Evolutionary conservation across 106 monocot genomes (phyloP).

Genomic region (Apostasia shenzhenica): DNA sequence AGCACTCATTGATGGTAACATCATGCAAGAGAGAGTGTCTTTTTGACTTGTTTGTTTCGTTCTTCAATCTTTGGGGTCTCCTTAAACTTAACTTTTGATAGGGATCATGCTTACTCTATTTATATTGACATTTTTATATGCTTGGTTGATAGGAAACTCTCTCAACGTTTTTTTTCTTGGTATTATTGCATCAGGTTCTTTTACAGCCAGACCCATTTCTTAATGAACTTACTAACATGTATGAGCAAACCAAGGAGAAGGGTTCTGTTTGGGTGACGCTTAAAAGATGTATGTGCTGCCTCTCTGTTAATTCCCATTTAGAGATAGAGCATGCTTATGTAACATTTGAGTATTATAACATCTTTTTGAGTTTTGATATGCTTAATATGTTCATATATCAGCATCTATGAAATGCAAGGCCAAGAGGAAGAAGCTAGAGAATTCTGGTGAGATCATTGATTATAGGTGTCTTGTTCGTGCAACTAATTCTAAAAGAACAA

Average conservation of each 20-base stretch:
- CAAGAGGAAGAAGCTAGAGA: conserved; percentile 41
- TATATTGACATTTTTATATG: too few relatives aligned
- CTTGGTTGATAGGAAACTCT: too few relatives aligned
- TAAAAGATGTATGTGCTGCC: conserved; percentile 55
- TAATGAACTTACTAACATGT: conserved; percentile 86
- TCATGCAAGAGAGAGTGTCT: too few relatives aligned
- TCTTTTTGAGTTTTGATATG: neutral
- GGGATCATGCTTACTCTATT: too few relatives aligned
- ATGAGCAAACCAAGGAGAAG: conserved; percentile 61
- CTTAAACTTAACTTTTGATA: too few relatives aligned
- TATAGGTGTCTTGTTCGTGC: conserved; percentile 87
- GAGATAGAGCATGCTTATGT: neutral
- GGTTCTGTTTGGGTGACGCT: conserved; percentile 96
- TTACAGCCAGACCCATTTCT: conserved; percentile 83
- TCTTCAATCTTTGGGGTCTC: too few relatives aligned
- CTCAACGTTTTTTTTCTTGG: neutral
- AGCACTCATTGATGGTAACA: too few relatives aligned
- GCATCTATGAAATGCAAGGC: conserved; percentile 70
- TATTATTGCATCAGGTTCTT: conserved; percentile 42
- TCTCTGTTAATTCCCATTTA: neutral
- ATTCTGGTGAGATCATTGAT: conserved; percentile 51
- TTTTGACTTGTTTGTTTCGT: too few relatives aligned
- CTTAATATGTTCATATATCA: conserved; percentile 16
- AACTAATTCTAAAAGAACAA: conserved; percentile 84
- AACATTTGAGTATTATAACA: neutral